Evolutionary conservation across 164 flowering plant genomes (phyloP).

Genomic region (Aristolochia contorta): DNA sequence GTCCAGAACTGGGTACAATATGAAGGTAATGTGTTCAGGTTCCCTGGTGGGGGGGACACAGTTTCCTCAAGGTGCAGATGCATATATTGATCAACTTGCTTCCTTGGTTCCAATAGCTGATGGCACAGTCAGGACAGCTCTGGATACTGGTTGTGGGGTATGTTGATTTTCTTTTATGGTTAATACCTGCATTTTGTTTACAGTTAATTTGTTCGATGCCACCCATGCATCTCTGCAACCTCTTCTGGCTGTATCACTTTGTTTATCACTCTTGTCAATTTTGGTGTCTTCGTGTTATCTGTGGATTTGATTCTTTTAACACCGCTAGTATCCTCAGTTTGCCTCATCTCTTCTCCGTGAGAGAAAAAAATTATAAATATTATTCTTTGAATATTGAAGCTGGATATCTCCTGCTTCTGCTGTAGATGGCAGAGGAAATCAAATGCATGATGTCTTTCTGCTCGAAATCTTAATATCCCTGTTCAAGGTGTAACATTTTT

Average conservation of each 20-base stretch:
- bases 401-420: no score
- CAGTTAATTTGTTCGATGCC: no score
- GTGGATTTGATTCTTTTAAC: no score
- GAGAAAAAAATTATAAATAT: no score
- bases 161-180: constrained; percentile 9
- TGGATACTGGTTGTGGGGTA: constrained; percentile 98
- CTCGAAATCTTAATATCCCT: neutral
- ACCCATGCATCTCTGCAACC: no score
- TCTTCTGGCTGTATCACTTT: no score
- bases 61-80: constrained; percentile 91
- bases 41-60: constrained; percentile 97
- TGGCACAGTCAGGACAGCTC: constrained; percentile 82
- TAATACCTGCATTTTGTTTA: neutral
- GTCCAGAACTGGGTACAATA: constrained; percentile 93
- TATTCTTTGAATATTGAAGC: no score
- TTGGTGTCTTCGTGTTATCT: no score
- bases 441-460: neutral
- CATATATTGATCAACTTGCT: constrained; percentile 76
- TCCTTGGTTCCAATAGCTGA: constrained; percentile 65
- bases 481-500: neutral
- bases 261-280: no score
- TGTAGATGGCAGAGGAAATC: no score
- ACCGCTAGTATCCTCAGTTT: no score
- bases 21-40: constrained; percentile 80
- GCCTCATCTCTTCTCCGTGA: no score